Percentiles rank a stretch among this genome's conserved stretches.
phyloP scores from a whole-genome alignment of 352 stramenopile genomes.

The Phytophthora fragariaefolia region DNA sequence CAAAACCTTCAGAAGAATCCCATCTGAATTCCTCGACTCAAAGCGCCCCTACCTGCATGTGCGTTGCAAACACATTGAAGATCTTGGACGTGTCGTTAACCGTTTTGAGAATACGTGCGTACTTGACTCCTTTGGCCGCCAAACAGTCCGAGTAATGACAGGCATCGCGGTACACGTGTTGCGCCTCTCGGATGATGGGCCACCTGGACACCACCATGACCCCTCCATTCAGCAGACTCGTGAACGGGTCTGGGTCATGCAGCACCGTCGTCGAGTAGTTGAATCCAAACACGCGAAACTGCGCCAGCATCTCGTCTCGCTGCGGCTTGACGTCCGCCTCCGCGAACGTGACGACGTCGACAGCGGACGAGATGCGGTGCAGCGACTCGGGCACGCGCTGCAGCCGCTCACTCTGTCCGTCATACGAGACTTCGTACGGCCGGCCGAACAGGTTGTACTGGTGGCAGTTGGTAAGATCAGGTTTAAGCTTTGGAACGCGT shows the following conservation, averaged over 20 bases:
- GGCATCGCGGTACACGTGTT: conserved; percentile 79
- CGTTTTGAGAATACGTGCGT: conserved; percentile 76
- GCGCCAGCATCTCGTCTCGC: conserved; percentile 61
- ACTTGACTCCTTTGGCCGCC: conserved; percentile 86
- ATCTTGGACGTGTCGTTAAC: conserved; percentile 57
- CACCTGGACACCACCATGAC: conserved; percentile 86
- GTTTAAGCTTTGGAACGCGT: neutral
- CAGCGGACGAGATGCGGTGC: conserved; percentile 43
- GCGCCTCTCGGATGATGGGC: conserved; percentile 77
- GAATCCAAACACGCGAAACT: conserved; percentile 67
- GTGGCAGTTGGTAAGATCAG: neutral
- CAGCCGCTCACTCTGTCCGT: conserved; percentile 75
- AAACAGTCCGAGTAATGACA: conserved; percentile 88
- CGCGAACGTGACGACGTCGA: conserved; percentile 84
- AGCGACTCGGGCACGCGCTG: conserved; percentile 65
- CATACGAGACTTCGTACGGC: conserved; percentile 68
- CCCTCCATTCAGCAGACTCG: conserved; percentile 80
- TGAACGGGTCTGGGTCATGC: conserved; percentile 82
- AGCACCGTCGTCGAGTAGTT: conserved; percentile 72
- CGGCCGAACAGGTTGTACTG: conserved; percentile 88
- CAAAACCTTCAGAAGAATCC: conserved; percentile 5
- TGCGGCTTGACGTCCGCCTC: conserved; percentile 64
- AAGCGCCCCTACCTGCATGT: conserved; percentile 68
- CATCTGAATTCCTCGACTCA: neutral
- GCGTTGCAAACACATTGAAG: conserved; percentile 87